Base-by-base conservation (phyloP, 768 basidiomycete genomes). In the Auricularia cornea region DNA sequence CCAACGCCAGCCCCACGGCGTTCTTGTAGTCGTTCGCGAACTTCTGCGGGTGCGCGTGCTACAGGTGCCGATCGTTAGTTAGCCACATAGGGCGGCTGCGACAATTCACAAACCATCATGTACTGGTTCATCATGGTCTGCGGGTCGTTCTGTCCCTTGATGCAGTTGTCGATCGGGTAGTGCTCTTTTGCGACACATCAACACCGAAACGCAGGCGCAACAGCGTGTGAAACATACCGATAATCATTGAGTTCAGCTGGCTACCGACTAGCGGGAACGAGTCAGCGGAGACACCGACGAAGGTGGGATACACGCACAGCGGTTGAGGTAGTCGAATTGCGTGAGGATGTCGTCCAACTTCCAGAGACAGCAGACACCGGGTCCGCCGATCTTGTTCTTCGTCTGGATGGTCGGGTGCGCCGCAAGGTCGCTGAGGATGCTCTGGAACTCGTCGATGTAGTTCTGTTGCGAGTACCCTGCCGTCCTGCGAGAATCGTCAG, bases 381-480 rank as follows among this genome's bases (percentile, higher is more conserved):
- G 89, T 0, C 83, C 87, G 63, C 88, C 77, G 65, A 90, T 81
- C 41, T 84, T 76, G 38, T 78, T 75, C 51, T 75, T 75, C 28
- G 76, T 76, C 0, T 72, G 59, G 62, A 84, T 76, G 20, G 70
- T 74, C 20, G 72, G 56, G 63, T 81, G 76, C 11, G 72, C 70
- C 20, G 72, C 64, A 32, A 86, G 75, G 35, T 66, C 62, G 8
- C 59, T 59, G 16, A 65, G 62, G 64, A 73, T 70, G 11, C 35
- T 54, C 35, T 66, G 66, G 63, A 69, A 73, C 57, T 76, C 75
- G 29, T 59, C 44, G n/a, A 71, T 68, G 63, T 71, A 77, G 61
- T 71, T 60, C 3, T 63, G 62, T 2, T 69, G 65, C 8, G 61
- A 68, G 68, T 73, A 77, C n/a, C 66, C 68, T 2, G 69, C 59